phyloP scores from a whole-genome alignment of 179 eudicot species.

The Carnegiea gigantea region DNA sequence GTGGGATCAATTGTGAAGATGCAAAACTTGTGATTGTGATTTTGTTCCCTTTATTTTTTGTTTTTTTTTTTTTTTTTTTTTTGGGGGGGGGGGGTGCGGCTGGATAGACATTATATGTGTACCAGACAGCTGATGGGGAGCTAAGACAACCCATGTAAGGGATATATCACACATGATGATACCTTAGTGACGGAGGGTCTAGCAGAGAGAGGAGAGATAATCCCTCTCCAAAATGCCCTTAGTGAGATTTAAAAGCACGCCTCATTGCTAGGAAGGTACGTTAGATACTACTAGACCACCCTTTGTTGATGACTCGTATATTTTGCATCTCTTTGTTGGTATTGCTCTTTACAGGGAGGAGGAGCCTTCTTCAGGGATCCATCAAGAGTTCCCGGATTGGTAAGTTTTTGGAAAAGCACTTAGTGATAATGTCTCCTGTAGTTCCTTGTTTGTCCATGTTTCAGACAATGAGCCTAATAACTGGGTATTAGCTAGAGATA shows the following conservation, averaged over 20 bases:
- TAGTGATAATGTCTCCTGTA: neutral
- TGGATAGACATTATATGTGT: no score
- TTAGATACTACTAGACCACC: neutral
- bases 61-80: no score
- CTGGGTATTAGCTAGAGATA: neutral
- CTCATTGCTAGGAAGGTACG: neutral
- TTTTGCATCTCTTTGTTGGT: neutral
- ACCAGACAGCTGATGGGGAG: neutral
- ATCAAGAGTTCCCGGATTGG: conserved; percentile 65
- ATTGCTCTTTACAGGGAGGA: conserved; percentile 38
- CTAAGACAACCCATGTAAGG: neutral
- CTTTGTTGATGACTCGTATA: conserved; percentile 5
- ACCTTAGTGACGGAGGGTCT: neutral
- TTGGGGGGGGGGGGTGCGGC: no score
- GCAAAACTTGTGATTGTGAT: neutral
- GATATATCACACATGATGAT: neutral
- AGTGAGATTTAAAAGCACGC: neutral
- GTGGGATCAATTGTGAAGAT: neutral
- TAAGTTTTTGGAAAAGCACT: conserved; percentile 27
- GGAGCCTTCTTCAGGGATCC: conserved; percentile 37
- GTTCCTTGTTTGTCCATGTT: neutral
- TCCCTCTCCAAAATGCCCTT: neutral
- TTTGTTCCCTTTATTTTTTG: neutral
- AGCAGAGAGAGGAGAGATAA: neutral
- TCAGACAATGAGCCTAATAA: neutral